Percentiles rank a stretch among this genome's conserved stretches.
These are phyloP conservation scores for Pelargonium nanum DNA, from an alignment of 345 rosid genomes.

Conservation along the genomic window DNA sequence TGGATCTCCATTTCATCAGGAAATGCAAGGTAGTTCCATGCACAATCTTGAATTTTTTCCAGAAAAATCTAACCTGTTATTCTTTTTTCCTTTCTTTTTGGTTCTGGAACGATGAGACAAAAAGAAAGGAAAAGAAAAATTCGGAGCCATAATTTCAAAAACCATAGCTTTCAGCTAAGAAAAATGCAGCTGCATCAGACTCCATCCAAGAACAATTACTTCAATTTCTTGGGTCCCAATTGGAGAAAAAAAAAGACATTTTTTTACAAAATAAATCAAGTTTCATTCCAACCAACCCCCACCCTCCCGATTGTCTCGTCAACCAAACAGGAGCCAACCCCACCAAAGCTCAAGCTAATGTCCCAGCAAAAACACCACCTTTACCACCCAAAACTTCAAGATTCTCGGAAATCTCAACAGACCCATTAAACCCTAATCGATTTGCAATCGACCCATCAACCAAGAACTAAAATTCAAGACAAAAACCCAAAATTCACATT, in stretches of 20 bases:
- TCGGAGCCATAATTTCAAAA: background rate
- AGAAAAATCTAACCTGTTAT: too few relatives aligned
- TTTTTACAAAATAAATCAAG: background rate
- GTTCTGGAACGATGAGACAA: background rate
- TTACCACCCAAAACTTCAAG: background rate
- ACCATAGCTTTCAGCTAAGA: background rate
- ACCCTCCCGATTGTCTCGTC: background rate
- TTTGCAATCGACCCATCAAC: background rate
- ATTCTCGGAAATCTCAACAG: background rate
- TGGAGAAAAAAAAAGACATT: background rate
- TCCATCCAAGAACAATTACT: background rate
- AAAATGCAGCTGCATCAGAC: background rate
- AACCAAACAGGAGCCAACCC: background rate
- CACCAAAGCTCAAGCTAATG: background rate
- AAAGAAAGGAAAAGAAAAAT: too few relatives aligned
- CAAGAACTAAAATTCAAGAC: too few relatives aligned
- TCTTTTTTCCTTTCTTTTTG: background rate
- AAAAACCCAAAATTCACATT: background rate
- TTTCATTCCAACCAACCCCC: background rate
- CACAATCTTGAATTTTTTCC: background rate
- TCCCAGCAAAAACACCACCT: background rate
- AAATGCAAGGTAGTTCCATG: background rate
- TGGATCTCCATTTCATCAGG: background rate
- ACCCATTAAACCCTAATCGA: background rate
- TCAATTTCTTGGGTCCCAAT: background rate